Percentiles rank a stretch among this genome's conserved stretches.
These are phyloP conservation scores for Alternaria burnsii DNA, from an alignment of 2,329 filamentous ascomycete species.

Conservation along the genomic window DNA sequence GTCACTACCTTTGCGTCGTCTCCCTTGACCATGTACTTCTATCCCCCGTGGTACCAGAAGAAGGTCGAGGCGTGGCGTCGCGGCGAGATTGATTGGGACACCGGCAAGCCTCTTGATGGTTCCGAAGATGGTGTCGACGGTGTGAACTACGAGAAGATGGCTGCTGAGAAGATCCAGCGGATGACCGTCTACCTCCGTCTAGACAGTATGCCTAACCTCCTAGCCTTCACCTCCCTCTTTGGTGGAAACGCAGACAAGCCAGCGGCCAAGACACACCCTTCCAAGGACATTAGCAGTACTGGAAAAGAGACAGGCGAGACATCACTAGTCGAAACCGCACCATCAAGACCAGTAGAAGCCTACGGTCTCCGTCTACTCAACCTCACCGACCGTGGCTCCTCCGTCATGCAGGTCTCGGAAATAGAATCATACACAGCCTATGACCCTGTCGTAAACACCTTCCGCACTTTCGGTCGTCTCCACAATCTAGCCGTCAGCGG, in stretches of 20 bases:
- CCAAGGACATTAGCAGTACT: conserved; percentile 24
- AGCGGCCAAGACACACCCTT: conserved; percentile 51
- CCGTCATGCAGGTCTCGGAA: conserved; percentile 92
- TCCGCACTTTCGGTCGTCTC: conserved; percentile 85
- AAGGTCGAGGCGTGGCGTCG: conserved; percentile 78
- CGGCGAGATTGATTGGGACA: conserved; percentile 91
- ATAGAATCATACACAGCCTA: conserved; percentile 69
- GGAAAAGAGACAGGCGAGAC: conserved; percentile 34
- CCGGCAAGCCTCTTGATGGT: conserved; percentile 56
- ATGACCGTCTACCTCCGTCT: conserved; percentile 83
- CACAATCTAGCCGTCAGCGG: conserved; percentile 85
- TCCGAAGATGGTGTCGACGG: conserved; percentile 52
- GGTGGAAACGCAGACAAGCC: conserved; percentile 62
- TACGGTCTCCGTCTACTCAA: conserved; percentile 88
- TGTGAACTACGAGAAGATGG: conserved; percentile 60
- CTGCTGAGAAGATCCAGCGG: conserved; percentile 63
- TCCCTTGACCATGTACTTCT: conserved; percentile 75
- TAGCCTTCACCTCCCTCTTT: conserved; percentile 83
- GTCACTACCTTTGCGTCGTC: conserved; percentile 87
- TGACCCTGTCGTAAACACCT: conserved; percentile 90
- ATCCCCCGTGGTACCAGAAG: conserved; percentile 79
- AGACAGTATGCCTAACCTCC: conserved; percentile 82
- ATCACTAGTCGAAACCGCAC: conserved; percentile 20
- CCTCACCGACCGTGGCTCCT: conserved; percentile 89
- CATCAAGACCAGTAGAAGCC: conserved; percentile 68